Evolutionary conservation across 1,284 basidiomycete species (phyloP), one percentile per base, ranked within the genome.

Genomic region (Cryptococcus sp.): DNA sequence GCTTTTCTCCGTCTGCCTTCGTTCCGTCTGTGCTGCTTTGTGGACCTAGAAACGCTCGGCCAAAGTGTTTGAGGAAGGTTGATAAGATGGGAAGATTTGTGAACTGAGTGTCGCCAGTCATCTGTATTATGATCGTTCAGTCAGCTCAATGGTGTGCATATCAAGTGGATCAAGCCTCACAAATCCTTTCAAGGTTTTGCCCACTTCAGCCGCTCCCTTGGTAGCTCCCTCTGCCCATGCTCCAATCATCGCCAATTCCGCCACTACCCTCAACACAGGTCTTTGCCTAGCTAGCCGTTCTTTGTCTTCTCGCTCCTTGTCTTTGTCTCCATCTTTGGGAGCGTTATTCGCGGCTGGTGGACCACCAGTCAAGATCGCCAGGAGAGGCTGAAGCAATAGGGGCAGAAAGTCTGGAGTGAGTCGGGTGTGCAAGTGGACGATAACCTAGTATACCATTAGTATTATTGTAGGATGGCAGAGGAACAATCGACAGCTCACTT

Each of bases 231-330:
- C 93, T 85, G 65, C 64, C 74, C 68, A 79, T 20, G 66, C 72
- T 20, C 89, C 91, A 3, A 97, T 87, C 29, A 97, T 80, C 2
- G 91, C 93, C 37, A 98, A 81, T 77, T 99, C 96, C 0, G 91
- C 87, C 61, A 89, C 88, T 38, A 95, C 87, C 51, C 95, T 85
- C 50, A 98, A 80, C 11, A 95, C 80, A 1, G 90, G 89, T 19
- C 93, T 84, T 76, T 98, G 93, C 38, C 89, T 87, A 2, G 84
- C 73, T 15, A 99, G 81, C 25, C 95, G 84, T 16, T 86, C 80
- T 52, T 85, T 82, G 64, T 99, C 95, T 60, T 99, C 96, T 77
- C 93, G 95, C 74, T 99, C 96, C 53, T 87, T 86, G 70, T 97
- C 80, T 79, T 52, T 91, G 75, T 73, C 73, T 20, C 55, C 66